Conservation (phyloP, 352 stramenopile species). For the Phytophthora pini region DNA sequence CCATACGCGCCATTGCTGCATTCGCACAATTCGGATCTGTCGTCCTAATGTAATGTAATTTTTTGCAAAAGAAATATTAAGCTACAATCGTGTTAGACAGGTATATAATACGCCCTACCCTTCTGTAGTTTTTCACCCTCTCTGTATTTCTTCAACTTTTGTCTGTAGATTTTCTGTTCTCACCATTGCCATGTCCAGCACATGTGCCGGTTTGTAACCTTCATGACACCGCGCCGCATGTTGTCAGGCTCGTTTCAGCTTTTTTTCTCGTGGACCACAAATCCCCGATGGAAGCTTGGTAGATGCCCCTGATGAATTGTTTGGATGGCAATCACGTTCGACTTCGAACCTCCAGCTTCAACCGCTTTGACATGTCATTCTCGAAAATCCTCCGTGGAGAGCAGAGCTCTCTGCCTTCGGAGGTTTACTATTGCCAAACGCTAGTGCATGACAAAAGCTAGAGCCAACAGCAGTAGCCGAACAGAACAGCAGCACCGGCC, state of each 20-base stretch:
- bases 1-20: no score
- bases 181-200: no score
- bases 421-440: not conserved
- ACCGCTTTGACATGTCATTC: slow-evolving; percentile 7
- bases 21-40: no score
- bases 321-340: slow-evolving; percentile 13
- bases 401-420: slow-evolving; percentile 4
- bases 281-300: not conserved
- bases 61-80: no score
- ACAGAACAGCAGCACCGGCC: slow-evolving; percentile 17
- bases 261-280: slow-evolving; percentile 22
- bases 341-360: slow-evolving; percentile 1
- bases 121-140: no score
- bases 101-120: no score
- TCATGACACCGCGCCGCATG: slow-evolving; percentile 3
- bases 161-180: no score
- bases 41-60: no score
- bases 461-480: slow-evolving; percentile 21
- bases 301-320: slow-evolving; percentile 6
- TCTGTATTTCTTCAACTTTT: no score
- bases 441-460: slow-evolving; percentile 24
- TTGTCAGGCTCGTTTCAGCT: not conserved
- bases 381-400: slow-evolving; percentile 10
- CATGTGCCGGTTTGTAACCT: not conserved
- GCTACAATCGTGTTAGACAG: no score